A percentile compares a stretch with the other conserved stretches of the same genome.
These are phyloP conservation scores for Besnoitia besnoiti DNA, from an alignment of 169 alveolate genomes.

Conservation along the genomic window DNA sequence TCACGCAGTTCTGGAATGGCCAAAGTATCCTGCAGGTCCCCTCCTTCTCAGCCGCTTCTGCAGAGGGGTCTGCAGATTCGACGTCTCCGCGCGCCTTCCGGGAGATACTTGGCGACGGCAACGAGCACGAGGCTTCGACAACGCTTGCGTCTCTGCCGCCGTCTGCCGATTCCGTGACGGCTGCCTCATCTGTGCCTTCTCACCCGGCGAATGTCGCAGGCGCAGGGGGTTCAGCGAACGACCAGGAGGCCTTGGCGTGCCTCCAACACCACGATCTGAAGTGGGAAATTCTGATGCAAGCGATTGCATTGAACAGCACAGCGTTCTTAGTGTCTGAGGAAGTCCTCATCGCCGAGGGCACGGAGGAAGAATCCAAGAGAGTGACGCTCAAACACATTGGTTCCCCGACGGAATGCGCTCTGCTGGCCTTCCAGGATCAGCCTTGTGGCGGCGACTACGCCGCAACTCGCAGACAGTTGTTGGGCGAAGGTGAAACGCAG, in stretches of 20 bases:
- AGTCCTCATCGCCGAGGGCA: neutral
- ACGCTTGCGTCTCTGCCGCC: neutral
- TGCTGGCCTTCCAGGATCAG: conserved; percentile 76
- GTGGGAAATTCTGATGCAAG: conserved; percentile 61
- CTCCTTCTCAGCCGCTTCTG: neutral
- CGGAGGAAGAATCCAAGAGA: neutral
- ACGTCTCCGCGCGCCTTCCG: neutral
- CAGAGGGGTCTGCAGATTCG: neutral
- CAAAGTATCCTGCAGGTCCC: conserved; percentile 18
- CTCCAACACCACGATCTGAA: neutral
- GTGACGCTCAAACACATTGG: conserved; percentile 72
- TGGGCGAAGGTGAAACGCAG: conserved; percentile 45
- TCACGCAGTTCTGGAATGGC: conserved; percentile 76
- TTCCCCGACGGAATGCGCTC: conserved; percentile 87
- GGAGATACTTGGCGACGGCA: too few relatives aligned
- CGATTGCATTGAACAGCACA: conserved; percentile 77
- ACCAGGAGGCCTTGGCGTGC: neutral
- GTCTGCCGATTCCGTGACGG: neutral
- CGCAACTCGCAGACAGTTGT: neutral
- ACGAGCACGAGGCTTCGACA: neutral
- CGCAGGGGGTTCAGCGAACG: neutral
- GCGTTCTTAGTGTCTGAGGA: conserved; percentile 72
- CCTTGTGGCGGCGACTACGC: conserved; percentile 65
- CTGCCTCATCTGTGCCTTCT: neutral
- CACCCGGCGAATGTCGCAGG: neutral